phyloP scores from a whole-genome alignment of 805 yeast species.

The Gaillardinia entomophila region DNA sequence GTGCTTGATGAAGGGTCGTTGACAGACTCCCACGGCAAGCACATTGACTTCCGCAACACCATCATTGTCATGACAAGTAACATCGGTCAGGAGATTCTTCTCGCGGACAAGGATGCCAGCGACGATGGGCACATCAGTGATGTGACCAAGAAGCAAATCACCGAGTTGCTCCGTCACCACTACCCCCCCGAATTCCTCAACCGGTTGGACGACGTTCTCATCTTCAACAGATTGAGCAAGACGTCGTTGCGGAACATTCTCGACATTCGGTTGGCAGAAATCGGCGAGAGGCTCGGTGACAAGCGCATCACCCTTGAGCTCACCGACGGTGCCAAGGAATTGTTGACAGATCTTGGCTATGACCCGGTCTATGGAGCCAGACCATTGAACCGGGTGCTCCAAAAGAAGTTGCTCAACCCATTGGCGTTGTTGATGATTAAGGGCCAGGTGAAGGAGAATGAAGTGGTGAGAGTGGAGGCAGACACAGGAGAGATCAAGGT shows the following conservation, averaged over 20 bases:
- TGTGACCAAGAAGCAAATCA: constrained; percentile 50
- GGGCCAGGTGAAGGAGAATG: constrained; percentile 56
- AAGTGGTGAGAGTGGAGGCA: constrained; percentile 22
- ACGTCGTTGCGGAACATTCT: constrained; percentile 71
- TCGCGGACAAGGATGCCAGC: constrained; percentile 55
- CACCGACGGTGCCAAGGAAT: constrained; percentile 59
- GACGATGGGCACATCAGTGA: constrained; percentile 57
- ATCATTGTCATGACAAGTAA: constrained; percentile 95
- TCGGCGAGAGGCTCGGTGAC: constrained; percentile 70
- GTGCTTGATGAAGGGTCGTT: constrained; percentile 92
- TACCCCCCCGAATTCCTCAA: constrained; percentile 96
- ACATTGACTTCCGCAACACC: constrained; percentile 90
- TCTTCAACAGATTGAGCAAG: constrained; percentile 85
- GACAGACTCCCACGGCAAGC: constrained; percentile 93
- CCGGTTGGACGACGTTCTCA: constrained; percentile 88
- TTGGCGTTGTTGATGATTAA: constrained; percentile 74
- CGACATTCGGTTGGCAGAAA: constrained; percentile 76
- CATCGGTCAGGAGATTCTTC: constrained; percentile 86
- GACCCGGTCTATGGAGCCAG: constrained; percentile 94
- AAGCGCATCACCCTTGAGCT: constrained; percentile 64
- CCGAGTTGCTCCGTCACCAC: constrained; percentile 59
- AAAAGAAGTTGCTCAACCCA: constrained; percentile 79
- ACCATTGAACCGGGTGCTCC: constrained; percentile 87
- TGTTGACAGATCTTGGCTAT: constrained; percentile 83
- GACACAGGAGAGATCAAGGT: constrained; percentile 19